These are phyloP conservation scores for Amanita rimosa DNA, from an alignment of 768 basidiomycete species.

Conservation along the genomic window DNA sequence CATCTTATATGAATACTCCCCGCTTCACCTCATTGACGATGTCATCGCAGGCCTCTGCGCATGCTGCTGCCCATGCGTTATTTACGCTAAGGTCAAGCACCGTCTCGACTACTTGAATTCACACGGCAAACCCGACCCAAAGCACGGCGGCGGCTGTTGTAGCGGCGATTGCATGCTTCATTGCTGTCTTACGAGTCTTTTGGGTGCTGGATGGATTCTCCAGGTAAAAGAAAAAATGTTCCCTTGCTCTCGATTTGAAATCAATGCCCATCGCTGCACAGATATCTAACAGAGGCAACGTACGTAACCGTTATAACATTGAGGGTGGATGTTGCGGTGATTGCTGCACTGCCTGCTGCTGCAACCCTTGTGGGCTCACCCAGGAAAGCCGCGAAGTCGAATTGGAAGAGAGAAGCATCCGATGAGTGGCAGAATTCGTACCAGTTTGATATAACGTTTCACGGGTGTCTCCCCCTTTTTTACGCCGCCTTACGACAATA, in stretches of 20 bases:
- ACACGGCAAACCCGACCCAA: slow-evolving; percentile 26
- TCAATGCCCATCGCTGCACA: slow-evolving; percentile 6
- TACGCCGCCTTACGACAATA: too few species aligned
- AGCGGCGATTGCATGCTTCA: slow-evolving; percentile 26
- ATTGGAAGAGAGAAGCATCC: slow-evolving; percentile 23
- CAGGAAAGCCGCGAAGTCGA: slow-evolving; percentile 38
- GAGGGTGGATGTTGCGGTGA: slow-evolving; percentile 30
- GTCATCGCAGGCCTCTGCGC: slow-evolving; percentile 20
- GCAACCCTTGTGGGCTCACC: slow-evolving; percentile 33
- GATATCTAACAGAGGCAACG: slow-evolving; percentile 22
- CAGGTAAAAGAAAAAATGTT: slow-evolving; percentile 20
- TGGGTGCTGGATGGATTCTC: slow-evolving; percentile 26
- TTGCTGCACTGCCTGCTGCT: slow-evolving; percentile 28
- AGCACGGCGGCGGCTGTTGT: slow-evolving; percentile 22
- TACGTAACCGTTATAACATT: slow-evolving; percentile 35
- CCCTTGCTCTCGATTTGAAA: not conserved
- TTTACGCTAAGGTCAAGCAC: slow-evolving; percentile 27
- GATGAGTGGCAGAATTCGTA: too few species aligned
- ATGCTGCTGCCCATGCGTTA: slow-evolving; percentile 30
- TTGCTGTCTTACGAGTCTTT: slow-evolving; percentile 16
- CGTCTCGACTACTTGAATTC: slow-evolving; percentile 1
- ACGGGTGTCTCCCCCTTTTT: not conserved
- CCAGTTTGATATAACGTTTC: too few species aligned
- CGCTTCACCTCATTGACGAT: too few species aligned
- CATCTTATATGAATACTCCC: too few species aligned